These are phyloP conservation scores for Melastoma candidum DNA, from an alignment of 441 rosid species.

Conservation along the genomic window DNA sequence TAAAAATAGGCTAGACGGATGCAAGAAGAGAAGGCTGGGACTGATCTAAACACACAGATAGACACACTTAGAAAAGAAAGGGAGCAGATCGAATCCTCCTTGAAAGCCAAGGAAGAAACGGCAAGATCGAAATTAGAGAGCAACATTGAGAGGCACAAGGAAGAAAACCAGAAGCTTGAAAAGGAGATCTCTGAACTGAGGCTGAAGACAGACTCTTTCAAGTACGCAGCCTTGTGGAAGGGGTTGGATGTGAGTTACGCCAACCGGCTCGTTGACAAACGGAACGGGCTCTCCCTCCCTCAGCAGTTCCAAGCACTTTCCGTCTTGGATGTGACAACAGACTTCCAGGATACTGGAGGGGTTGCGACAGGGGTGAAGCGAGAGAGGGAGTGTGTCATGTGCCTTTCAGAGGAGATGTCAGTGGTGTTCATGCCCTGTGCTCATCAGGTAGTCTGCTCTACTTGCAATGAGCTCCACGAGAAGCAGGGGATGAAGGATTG, in stretches of 20 bases:
- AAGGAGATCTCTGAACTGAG: slow-evolving; percentile 70
- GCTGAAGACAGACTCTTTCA: slow-evolving; percentile 59
- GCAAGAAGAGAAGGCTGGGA: slow-evolving; percentile 60
- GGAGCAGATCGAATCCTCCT: slow-evolving; percentile 48
- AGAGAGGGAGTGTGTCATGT: slow-evolving; percentile 98
- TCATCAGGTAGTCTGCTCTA: slow-evolving; percentile 78
- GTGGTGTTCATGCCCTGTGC: slow-evolving; percentile 90
- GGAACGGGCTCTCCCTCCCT: slow-evolving; percentile 11
- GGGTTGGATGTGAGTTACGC: slow-evolving; percentile 67
- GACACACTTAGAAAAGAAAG: slow-evolving; percentile 47
- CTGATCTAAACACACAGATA: slow-evolving; percentile 43
- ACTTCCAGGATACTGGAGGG: slow-evolving; percentile 22
- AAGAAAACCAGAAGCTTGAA: slow-evolving; percentile 62
- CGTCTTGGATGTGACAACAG: slow-evolving; percentile 20
- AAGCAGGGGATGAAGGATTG: slow-evolving; percentile 94
- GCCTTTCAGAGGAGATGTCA: slow-evolving; percentile 88
- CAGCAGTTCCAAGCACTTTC: slow-evolving; percentile 20
- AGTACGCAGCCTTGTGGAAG: slow-evolving; percentile 71
- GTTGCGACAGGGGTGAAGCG: slow-evolving; percentile 40
- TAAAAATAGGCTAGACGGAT: slow-evolving; percentile 67
- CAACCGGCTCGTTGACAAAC: slow-evolving; percentile 25
- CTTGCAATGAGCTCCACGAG: slow-evolving; percentile 87
- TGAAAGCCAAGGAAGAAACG: slow-evolving; percentile 54
- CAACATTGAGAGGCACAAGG: slow-evolving; percentile 45
- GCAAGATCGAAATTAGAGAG: slow-evolving; percentile 61